These are phyloP conservation scores for Suhomyces faveliae DNA, from an alignment of 805 yeast species.

Conservation along the genomic window DNA sequence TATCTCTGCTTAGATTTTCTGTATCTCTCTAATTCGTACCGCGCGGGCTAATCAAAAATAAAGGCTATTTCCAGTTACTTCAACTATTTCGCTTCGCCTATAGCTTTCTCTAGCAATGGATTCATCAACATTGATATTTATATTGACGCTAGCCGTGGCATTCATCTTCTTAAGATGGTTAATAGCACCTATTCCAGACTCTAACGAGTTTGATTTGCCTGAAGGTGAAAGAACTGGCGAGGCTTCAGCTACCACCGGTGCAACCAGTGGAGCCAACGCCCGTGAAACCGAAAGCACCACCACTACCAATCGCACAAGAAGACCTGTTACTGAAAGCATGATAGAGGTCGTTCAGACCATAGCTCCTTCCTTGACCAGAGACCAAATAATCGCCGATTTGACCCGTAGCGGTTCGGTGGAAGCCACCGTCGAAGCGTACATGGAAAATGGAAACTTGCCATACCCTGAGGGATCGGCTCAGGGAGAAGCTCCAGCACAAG, in stretches of 20 bases:
- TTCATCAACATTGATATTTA: constrained; percentile 51
- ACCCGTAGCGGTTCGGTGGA: constrained; percentile 79
- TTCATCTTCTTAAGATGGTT: constrained; percentile 67
- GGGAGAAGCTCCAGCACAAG: constrained; percentile 6
- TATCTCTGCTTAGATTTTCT: too few relatives aligned
- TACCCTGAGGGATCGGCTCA: constrained; percentile 42
- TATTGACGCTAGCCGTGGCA: constrained; percentile 49
- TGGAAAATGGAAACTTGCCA: constrained; percentile 62
- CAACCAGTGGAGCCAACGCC: constrained; percentile 10
- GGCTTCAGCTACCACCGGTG: constrained; percentile 8
- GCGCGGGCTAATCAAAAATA: too few relatives aligned
- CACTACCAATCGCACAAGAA: constrained; percentile 24
- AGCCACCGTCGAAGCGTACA: constrained; percentile 68
- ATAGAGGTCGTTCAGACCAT: constrained; percentile 79
- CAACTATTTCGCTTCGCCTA: too few relatives aligned
- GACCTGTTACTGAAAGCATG: constrained; percentile 68
- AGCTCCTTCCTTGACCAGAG: constrained; percentile 69
- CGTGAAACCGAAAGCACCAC: constrained; percentile 2
- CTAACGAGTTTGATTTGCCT: constrained; percentile 14
- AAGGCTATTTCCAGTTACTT: too few relatives aligned
- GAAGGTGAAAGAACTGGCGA: constrained; percentile 1
- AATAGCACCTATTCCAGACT: constrained; percentile 55
- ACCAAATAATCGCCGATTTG: constrained; percentile 72
- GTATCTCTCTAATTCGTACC: too few relatives aligned
- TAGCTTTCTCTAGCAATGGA: too few relatives aligned